Evolutionary conservation across 2,329 filamentous ascomycete genomes (phyloP).

Genomic region (Fonsecaea pedrosoi): DNA sequence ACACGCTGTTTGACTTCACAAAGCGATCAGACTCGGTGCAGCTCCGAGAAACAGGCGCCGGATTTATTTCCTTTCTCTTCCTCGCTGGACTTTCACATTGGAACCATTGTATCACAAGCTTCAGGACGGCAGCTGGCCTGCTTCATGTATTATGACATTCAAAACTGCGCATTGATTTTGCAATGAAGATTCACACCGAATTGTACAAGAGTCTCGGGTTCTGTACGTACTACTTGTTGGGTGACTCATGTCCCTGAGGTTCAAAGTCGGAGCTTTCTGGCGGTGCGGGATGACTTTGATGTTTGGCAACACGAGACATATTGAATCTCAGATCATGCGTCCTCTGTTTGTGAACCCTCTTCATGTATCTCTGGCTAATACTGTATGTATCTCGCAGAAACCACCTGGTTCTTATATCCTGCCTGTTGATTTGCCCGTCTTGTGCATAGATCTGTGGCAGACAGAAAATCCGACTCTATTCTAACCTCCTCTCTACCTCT

Average conservation of each 20-base stretch:
- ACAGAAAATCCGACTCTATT: constrained; percentile 33
- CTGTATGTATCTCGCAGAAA: constrained; percentile 31
- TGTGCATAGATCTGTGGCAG: constrained; percentile 34
- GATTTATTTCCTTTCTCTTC: constrained; percentile 10
- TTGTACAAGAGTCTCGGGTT: constrained; percentile 14
- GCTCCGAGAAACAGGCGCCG: background rate
- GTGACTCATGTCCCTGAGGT: constrained; percentile 8
- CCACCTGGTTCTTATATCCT: constrained; percentile 21
- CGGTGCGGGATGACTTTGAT: constrained; percentile 9
- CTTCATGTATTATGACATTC: constrained; percentile 32
- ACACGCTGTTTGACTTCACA: background rate
- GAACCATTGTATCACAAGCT: constrained; percentile 29
- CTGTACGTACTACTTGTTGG: constrained; percentile 37
- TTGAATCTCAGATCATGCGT: constrained; percentile 11
- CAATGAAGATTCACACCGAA: constrained; percentile 9
- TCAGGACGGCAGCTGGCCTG: constrained; percentile 36
- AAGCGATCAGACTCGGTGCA: background rate
- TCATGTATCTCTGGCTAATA: constrained; percentile 33
- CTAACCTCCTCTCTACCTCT: constrained; percentile 10
- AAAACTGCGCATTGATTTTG: constrained; percentile 10
- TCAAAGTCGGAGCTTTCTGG: constrained; percentile 9
- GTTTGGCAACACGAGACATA: constrained; percentile 3
- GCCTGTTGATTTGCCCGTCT: constrained; percentile 28
- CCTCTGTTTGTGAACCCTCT: constrained; percentile 15
- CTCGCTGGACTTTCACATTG: constrained; percentile 17